Evolutionary conservation across 2,329 filamentous ascomycete species (phyloP).

Genomic region (Penicillium capsulatum): DNA sequence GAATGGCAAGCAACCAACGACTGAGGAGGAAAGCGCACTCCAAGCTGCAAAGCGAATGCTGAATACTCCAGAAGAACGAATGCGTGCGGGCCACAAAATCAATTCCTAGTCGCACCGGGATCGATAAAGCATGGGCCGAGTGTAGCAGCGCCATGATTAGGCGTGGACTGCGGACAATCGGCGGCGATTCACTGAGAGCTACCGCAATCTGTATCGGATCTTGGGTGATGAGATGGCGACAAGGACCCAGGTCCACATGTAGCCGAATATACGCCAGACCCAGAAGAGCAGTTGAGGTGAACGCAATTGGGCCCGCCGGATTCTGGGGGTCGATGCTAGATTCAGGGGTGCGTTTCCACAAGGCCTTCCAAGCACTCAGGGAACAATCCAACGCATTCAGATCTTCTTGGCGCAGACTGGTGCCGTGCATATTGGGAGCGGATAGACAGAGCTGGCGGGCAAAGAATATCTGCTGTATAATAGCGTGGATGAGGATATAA

Average conservation of each 20-base stretch:
- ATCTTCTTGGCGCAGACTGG: slow-evolving; percentile 44
- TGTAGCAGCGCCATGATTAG: slow-evolving; percentile 51
- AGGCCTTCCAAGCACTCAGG: slow-evolving; percentile 49
- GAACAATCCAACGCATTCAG: slow-evolving; percentile 45
- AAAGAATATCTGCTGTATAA: slow-evolving; percentile 54
- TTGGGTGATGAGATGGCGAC: slow-evolving; percentile 46
- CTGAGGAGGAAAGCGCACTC: slow-evolving; percentile 51
- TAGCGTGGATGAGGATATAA: slow-evolving; percentile 52
- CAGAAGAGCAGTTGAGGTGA: slow-evolving; percentile 49
- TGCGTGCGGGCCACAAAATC: slow-evolving; percentile 52
- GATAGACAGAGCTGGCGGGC: slow-evolving; percentile 48
- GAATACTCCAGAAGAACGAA: slow-evolving; percentile 54
- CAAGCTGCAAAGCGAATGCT: slow-evolving; percentile 52
- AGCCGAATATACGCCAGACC: slow-evolving; percentile 47
- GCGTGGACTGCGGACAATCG: slow-evolving; percentile 42
- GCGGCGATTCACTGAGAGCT: slow-evolving; percentile 43
- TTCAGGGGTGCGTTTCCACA: slow-evolving; percentile 52
- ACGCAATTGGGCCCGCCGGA: slow-evolving; percentile 51
- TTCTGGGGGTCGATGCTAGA: slow-evolving; percentile 53
- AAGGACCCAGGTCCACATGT: slow-evolving; percentile 47
- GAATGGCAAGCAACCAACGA: slow-evolving; percentile 46
- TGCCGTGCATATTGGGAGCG: slow-evolving; percentile 41
- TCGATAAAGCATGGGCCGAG: slow-evolving; percentile 53
- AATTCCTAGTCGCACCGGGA: slow-evolving; percentile 52
- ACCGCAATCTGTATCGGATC: slow-evolving; percentile 46